These are phyloP conservation scores for Apiotrichum laibachii DNA, from an alignment of 1,284 basidiomycete species.

Conservation along the genomic window DNA sequence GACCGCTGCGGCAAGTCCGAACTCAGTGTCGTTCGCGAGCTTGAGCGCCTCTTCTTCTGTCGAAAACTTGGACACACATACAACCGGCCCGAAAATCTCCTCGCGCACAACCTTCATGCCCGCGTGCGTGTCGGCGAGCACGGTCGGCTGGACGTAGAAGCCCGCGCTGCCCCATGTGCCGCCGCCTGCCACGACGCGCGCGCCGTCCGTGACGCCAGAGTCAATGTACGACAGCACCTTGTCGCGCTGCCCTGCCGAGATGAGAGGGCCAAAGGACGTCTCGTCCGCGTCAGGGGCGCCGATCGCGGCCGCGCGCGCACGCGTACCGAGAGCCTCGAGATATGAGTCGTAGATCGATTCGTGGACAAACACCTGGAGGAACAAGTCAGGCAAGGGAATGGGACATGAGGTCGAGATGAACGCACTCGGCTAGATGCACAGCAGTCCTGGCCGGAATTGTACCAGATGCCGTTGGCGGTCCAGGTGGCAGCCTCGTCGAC, in stretches of 20 bases:
- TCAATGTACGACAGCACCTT: constrained; percentile 87
- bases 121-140: constrained; percentile 41
- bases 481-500: constrained; percentile 70
- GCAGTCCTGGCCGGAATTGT: constrained; percentile 40
- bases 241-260: constrained; percentile 81
- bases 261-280: constrained; percentile 73
- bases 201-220: constrained; percentile 80
- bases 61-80: constrained; percentile 51
- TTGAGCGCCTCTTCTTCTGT: constrained; percentile 56
- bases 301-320: constrained; percentile 67
- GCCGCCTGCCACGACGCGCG: constrained; percentile 74
- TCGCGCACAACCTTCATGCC: constrained; percentile 44
- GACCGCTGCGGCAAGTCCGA: constrained; percentile 83
- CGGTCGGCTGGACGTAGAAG: constrained; percentile 51
- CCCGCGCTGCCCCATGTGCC: constrained; percentile 50
- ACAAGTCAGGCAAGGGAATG: no score
- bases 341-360: constrained; percentile 77
- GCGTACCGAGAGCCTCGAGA: constrained; percentile 63
- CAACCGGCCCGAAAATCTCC: constrained; percentile 55
- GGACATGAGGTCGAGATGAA: background rate
- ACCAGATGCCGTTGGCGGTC: constrained; percentile 44
- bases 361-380: constrained; percentile 64
- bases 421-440: constrained; percentile 64
- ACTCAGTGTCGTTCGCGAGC: constrained; percentile 77
- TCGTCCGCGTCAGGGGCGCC: constrained; percentile 71